Conservation (phyloP, 768 basidiomycete species). For the Daedalea quercina region DNA sequence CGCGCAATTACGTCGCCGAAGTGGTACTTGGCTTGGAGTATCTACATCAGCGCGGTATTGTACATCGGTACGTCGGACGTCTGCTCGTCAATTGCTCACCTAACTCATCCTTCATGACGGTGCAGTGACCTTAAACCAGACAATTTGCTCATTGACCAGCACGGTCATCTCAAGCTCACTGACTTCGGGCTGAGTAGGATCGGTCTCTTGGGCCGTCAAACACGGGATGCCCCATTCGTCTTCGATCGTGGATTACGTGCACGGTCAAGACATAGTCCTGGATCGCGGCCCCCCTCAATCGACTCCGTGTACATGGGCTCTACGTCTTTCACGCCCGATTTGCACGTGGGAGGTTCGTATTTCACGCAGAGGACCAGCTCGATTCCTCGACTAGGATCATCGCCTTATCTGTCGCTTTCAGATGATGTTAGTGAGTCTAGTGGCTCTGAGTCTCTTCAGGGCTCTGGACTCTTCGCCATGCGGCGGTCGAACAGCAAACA, state of each 20-base stretch:
- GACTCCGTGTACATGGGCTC: constrained; percentile 76
- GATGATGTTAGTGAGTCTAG: constrained; percentile 88
- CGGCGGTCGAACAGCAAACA: constrained; percentile 34
- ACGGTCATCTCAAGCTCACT: constrained; percentile 95
- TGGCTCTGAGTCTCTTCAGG: constrained; percentile 58
- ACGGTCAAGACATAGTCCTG: constrained; percentile 54
- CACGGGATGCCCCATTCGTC: constrained; percentile 48
- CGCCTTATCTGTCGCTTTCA: constrained; percentile 61
- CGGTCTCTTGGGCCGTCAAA: constrained; percentile 96
- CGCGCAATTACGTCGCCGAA: constrained; percentile 92
- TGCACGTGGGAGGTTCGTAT: constrained; percentile 61
- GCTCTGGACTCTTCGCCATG: constrained; percentile 46
- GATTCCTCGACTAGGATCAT: constrained; percentile 51
- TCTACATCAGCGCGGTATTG: constrained; percentile 90
- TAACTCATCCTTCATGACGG: constrained; percentile 3
- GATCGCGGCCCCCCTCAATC: constrained; percentile 77
- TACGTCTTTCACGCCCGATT: constrained; percentile 61
- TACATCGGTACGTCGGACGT: constrained; percentile 75
- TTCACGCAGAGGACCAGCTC: constrained; percentile 64
- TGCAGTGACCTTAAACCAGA: constrained; percentile 94
- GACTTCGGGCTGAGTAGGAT: constrained; percentile 97
- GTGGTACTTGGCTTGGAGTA: constrained; percentile 94
- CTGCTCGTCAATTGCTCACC: background rate
- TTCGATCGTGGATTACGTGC: constrained; percentile 24
- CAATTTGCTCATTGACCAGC: constrained; percentile 93